Base-by-base conservation (phyloP, 805 yeast species). In the Maudiozyma saulgeensis region DNA sequence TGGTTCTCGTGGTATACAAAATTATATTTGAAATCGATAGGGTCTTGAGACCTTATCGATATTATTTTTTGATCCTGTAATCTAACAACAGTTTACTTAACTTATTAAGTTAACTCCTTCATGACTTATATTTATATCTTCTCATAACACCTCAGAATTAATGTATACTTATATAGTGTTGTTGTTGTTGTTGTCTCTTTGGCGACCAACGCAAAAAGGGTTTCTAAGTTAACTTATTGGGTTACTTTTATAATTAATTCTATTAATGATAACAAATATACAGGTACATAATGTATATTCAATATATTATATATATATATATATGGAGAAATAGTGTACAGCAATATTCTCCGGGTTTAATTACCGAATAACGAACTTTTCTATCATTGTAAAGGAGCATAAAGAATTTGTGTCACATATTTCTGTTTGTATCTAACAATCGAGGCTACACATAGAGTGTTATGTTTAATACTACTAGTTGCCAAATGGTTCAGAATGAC, bases 401-500 rank as follows among this genome's bases (percentile, higher is more conserved):
- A 90, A 52, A 90, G 73, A 32, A 90, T 86, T 68, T 90, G 97
- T 1, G 97, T 90, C 21, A 84, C 93, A 64, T 89, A 90, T 69
- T 84, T 88, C 52, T 90, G 76, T 64, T 85, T 82, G 70, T 90
- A 90, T 63, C 97, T 76, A 35, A 87, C 90, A 19, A 90, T 87
- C 40, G 89, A 81, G 2, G 96, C 96, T 44, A 90, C 97, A 7
- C 97, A 95, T 50, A 90, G 73, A 0, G 96, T 91, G 65, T 88
- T 89, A 62, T 90, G 96, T 62, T 90, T 88, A 60, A 90, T 90
- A 55, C 93, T 83, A 11, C 96, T 88, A 7, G 97, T 90, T n/a
- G 96, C 96, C 67, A 90, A 72, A 67, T 90, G 98, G 63, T 90
- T 90, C 58, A 90, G 72, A 23, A 90, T 95, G 49, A 90, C 98